Evolutionary conservation across 78 protist species (phyloP).

Genomic region (Emiliania huxleyi): DNA sequence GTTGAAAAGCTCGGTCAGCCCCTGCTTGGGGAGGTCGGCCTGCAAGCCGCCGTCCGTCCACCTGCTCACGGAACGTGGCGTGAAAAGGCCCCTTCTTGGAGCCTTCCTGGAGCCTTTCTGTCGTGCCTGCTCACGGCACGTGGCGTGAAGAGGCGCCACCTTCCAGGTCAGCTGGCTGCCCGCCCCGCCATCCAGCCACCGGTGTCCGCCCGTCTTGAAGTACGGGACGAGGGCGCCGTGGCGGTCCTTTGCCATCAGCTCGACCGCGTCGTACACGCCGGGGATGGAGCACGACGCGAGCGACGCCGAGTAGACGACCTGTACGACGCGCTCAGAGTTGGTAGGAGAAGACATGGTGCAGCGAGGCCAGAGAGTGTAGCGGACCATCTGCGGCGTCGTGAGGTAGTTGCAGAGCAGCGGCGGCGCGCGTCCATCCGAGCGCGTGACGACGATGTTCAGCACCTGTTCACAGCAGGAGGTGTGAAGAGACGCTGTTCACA

Average conservation of each 20-base stretch:
- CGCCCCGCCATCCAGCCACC: slow-evolving; percentile 65
- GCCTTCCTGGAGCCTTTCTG: too few relatives aligned
- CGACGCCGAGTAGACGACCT: slow-evolving; percentile 70
- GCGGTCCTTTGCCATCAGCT: slow-evolving; percentile 63
- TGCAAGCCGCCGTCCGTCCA: slow-evolving; percentile 36
- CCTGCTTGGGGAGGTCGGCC: slow-evolving; percentile 75
- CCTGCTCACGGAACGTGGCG: too few relatives aligned
- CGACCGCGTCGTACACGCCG: slow-evolving; percentile 36
- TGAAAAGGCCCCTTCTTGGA: too few relatives aligned
- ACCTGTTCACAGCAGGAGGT: too few relatives aligned
- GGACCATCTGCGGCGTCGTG: slow-evolving; percentile 71
- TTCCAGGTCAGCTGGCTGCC: too few relatives aligned
- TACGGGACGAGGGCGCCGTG: slow-evolving; percentile 16
- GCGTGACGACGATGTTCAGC: too few relatives aligned
- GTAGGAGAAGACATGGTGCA: too few relatives aligned
- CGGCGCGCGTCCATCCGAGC: slow-evolving; percentile 44
- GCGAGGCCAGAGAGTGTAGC: too few relatives aligned
- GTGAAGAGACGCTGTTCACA: too few relatives aligned
- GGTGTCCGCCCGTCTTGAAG: background rate
- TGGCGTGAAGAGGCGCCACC: too few relatives aligned
- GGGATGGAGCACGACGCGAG: slow-evolving; percentile 57
- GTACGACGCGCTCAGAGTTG: too few relatives aligned
- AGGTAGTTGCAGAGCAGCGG: slow-evolving; percentile 72
- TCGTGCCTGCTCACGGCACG: too few relatives aligned
- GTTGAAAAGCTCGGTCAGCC: slow-evolving; percentile 78